Evolutionary conservation across 768 basidiomycete species (phyloP), one percentile per base, ranked within the genome.

Genomic region (Kwoniella dendrophila): DNA sequence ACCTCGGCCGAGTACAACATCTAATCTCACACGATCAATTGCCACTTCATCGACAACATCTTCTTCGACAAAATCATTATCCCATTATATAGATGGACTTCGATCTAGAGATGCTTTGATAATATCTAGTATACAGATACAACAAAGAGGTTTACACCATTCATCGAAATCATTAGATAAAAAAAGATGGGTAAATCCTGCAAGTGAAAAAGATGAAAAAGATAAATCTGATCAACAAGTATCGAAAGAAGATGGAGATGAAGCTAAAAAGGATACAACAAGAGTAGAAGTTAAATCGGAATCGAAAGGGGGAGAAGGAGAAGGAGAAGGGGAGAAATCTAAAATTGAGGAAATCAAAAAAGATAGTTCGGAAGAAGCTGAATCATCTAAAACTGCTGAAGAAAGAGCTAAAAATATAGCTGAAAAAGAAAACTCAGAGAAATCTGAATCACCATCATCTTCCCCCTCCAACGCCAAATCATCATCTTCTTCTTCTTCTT

Each of bases 1-100:
- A 14, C 24, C 43, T 69, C 68, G 67, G 66, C 63, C 68, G 69
- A 70, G n/a, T n/a, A n/a, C n/a, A n/a, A n/a, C n/a, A n/a, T n/a
- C 66, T 20, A 61, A 48, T 10, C 49, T 66, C 43, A 47, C 52
- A 30, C 51, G 59, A 27, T 56, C 61, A 24, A 50, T 64, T 40
- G 47, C 58, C 40, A 57, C 65, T 45, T 24, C 58, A 12, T 47
- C 65, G 16, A 8, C 58, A 36, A 16, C 51, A 27, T 18, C 41
- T 56, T 45, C 43, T 1, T 50, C 64, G 20, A 32, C 44, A 30
- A n/a, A 38, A 40, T 33, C 63, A 49, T 22, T 60, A 6, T 32
- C 63, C 3, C 57, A 60, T 33, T 56, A 59, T 26, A 22, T 60
- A 4, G 27, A 57, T 7, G 32, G 11, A 26, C 22, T 32, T 38